Conservation (phyloP, 306 rosid genomes). For the Begonia masoniana region DNA sequence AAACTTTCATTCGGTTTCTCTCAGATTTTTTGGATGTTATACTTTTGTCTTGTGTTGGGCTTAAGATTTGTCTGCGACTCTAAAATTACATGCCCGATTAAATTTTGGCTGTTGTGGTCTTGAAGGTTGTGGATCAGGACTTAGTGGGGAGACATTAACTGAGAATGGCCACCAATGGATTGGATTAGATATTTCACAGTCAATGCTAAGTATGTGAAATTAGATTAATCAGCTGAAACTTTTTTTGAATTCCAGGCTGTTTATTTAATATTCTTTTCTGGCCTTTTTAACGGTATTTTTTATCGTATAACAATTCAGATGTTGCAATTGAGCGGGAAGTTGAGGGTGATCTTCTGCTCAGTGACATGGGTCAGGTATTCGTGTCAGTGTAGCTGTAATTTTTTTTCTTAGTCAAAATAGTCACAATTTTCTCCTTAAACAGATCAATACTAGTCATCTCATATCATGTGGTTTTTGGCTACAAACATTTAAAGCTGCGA, state of each 20-base stretch:
- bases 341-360: slow-evolving; percentile 81
- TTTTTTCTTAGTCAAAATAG: too few species aligned
- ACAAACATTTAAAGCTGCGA: too few species aligned
- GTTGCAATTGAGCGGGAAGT: slow-evolving; percentile 80
- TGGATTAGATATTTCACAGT: slow-evolving; percentile 77
- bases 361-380: slow-evolving; percentile 93
- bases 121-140: slow-evolving; percentile 92
- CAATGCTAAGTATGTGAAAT: slow-evolving; percentile 77
- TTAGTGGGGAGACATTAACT: slow-evolving; percentile 76
- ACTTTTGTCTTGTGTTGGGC: not conserved
- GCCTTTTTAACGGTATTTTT: not conserved
- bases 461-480: too few species aligned
- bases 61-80: not conserved
- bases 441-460: too few species aligned
- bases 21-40: too few species aligned
- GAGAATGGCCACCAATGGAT: slow-evolving; percentile 86
- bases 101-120: not conserved
- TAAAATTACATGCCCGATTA: not conserved
- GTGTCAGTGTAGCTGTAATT: too few species aligned
- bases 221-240: not conserved
- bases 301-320: slow-evolving; percentile 20
- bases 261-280: not conserved
- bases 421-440: too few species aligned
- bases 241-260: not conserved
- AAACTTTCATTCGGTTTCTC: too few species aligned